A percentile compares a stretch with the other conserved stretches of the same genome.
Conservation (phyloP, 1,139 yeast species). For the Oligophagozyma castellii region DNA sequence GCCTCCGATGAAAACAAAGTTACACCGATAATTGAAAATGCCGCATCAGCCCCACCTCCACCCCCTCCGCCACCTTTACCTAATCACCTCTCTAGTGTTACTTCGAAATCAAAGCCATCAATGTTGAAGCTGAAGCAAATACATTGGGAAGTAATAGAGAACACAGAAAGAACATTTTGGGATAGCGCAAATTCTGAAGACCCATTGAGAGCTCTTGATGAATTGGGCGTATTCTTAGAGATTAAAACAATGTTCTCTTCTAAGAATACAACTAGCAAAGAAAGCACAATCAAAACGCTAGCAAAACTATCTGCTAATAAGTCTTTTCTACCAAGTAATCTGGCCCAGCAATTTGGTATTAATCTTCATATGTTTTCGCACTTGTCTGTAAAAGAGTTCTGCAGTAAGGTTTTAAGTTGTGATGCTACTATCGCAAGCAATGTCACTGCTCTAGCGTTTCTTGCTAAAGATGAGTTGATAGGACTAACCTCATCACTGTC, state of each 20-base stretch:
- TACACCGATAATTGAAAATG: too few relatives aligned
- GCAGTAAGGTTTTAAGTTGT: conserved; percentile 55
- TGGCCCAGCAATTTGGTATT: conserved; percentile 86
- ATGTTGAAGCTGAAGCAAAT: conserved; percentile 68
- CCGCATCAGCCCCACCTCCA: conserved; percentile 20
- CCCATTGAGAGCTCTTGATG: conserved; percentile 34
- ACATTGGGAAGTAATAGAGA: conserved; percentile 84
- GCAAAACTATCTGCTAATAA: conserved; percentile 28
- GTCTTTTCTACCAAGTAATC: conserved; percentile 60
- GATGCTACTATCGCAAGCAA: conserved; percentile 56
- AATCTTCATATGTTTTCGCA: conserved; percentile 70
- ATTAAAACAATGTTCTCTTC: conserved; percentile 58
- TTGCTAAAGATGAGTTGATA: conserved; percentile 56
- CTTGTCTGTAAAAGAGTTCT: conserved; percentile 47
- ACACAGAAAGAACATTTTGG: conserved; percentile 74
- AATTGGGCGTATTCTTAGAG: conserved; percentile 60
- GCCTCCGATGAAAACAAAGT: too few relatives aligned
- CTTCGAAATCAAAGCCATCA: conserved; percentile 30
- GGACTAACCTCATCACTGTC: conserved; percentile 57
- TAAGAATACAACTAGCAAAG: conserved; percentile 34
- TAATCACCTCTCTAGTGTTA: conserved; percentile 22
- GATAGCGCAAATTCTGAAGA: conserved; percentile 35
- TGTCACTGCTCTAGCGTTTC: conserved; percentile 65
- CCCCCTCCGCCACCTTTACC: conserved; percentile 17
- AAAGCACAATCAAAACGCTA: conserved; percentile 23